These are phyloP conservation scores for Aspergillus amoenus DNA, from an alignment of 2,329 filamentous ascomycete genomes.

Conservation along the genomic window DNA sequence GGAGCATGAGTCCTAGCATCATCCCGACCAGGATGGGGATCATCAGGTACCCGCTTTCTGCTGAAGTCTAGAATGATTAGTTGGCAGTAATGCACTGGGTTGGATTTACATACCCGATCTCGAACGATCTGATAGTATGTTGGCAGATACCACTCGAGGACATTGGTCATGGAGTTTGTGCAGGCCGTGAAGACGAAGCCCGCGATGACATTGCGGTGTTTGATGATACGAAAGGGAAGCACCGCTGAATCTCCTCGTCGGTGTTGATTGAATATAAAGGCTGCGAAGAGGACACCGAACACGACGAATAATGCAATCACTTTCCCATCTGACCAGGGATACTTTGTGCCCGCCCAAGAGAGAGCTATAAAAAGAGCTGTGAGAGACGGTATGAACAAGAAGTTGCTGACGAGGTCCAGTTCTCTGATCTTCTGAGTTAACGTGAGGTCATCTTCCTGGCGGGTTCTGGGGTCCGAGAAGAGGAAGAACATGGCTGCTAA, in stretches of 20 bases:
- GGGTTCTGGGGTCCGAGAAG: slow-evolving; percentile 19
- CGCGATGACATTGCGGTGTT: slow-evolving; percentile 27
- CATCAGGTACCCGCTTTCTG: slow-evolving; percentile 28
- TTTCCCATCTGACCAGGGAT: slow-evolving; percentile 32
- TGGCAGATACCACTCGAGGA: slow-evolving; percentile 31
- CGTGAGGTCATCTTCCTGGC: slow-evolving; percentile 10
- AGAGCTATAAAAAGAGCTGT: slow-evolving; percentile 30
- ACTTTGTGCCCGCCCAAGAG: slow-evolving; percentile 37
- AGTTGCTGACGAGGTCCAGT: slow-evolving; percentile 34
- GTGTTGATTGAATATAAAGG: slow-evolving; percentile 32
- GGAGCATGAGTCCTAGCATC: slow-evolving; percentile 22
- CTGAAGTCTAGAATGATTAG: slow-evolving; percentile 12
- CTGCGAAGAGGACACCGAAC: slow-evolving; percentile 30
- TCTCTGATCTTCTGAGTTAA: slow-evolving; percentile 26
- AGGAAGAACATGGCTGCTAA: slow-evolving; percentile 18
- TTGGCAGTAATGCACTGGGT: slow-evolving; percentile 6
- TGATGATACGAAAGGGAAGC: slow-evolving; percentile 34
- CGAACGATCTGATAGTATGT: slow-evolving; percentile 37
- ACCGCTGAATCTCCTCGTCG: slow-evolving; percentile 30
- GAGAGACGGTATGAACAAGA: slow-evolving; percentile 33
- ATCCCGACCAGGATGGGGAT: slow-evolving; percentile 26
- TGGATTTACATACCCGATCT: slow-evolving; percentile 15
- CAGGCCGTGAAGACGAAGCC: slow-evolving; percentile 25
- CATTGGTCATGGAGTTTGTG: slow-evolving; percentile 23
- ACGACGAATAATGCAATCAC: slow-evolving; percentile 35